Evolutionary conservation across 768 basidiomycete genomes (phyloP).

Genomic region (Amanita polypyramis): DNA sequence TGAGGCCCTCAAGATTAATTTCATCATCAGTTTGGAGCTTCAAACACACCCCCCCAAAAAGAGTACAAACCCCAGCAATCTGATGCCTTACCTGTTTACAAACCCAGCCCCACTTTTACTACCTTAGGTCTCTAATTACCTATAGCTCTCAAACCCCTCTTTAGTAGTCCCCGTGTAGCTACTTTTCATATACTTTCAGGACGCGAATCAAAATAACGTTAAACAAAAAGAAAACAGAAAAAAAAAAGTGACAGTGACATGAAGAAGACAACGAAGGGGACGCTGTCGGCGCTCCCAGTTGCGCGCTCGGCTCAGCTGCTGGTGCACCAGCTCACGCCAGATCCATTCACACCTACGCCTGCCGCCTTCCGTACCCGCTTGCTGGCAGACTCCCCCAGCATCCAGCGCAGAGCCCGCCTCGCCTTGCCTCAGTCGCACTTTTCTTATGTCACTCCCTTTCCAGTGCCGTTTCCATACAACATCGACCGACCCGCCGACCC

Average conservation of each 20-base stretch:
- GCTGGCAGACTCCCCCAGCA: slow-evolving; percentile 43
- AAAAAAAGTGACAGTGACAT: slow-evolving; percentile 5
- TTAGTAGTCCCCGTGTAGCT: too few species aligned
- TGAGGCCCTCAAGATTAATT: too few species aligned
- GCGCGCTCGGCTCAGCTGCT: slow-evolving; percentile 30
- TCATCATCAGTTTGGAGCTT: too few species aligned
- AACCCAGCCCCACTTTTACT: too few species aligned
- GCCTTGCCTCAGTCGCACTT: slow-evolving; percentile 53
- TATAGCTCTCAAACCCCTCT: too few species aligned
- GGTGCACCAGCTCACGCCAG: slow-evolving; percentile 44
- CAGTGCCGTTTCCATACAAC: slow-evolving; percentile 73
- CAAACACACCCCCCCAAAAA: too few species aligned
- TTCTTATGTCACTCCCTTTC: slow-evolving; percentile 76
- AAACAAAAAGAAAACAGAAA: too few species aligned
- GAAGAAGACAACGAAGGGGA: slow-evolving; percentile 9
- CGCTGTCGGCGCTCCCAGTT: slow-evolving; percentile 41
- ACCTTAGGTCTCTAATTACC: too few species aligned
- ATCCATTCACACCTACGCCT: slow-evolving; percentile 42
- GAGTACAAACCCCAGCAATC: too few species aligned
- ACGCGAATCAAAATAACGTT: too few species aligned
- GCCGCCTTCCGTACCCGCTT: slow-evolving; percentile 39
- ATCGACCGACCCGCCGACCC: slow-evolving; percentile 47
- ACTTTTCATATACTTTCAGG: too few species aligned
- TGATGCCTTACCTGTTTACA: too few species aligned
- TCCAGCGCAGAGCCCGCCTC: slow-evolving; percentile 62